phyloP scores from a whole-genome alignment of 257 asterid species.

The Solanum chiquidenum region DNA sequence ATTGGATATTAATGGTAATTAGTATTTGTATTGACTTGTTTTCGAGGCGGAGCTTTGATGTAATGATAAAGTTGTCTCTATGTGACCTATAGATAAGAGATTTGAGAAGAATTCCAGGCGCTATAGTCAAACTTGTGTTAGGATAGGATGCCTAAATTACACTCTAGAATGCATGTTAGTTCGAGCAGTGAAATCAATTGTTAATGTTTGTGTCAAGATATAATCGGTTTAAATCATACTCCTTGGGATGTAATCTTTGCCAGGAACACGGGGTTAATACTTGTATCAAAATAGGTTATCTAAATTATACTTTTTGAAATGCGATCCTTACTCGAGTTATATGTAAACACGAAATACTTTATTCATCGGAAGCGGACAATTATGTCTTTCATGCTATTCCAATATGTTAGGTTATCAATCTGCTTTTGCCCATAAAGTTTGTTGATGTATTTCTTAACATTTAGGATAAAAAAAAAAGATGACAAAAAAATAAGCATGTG shows the following conservation, averaged over 20 bases:
- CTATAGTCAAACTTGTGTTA: not conserved
- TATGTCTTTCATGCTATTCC: not conserved
- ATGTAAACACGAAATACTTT: not conserved
- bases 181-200: not conserved
- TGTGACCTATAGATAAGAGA: not conserved
- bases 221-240: not conserved
- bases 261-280: not conserved
- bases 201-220: not conserved
- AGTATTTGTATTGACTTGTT: not conserved
- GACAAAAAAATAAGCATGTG: not conserved
- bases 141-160: not conserved
- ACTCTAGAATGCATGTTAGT: not conserved
- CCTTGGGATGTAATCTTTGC: not conserved
- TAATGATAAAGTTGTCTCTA: not conserved
- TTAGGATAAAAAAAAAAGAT: not conserved
- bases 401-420: not conserved
- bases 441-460: not conserved
- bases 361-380: fast-evolving
- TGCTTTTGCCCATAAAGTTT: not conserved
- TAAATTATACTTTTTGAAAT: not conserved
- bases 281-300: not conserved
- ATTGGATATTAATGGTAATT: not conserved
- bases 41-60: too few species aligned
- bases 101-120: not conserved
- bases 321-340: not conserved